These are phyloP conservation scores for Phytophthora sojae DNA, from an alignment of 352 stramenopile species.

Conservation along the genomic window DNA sequence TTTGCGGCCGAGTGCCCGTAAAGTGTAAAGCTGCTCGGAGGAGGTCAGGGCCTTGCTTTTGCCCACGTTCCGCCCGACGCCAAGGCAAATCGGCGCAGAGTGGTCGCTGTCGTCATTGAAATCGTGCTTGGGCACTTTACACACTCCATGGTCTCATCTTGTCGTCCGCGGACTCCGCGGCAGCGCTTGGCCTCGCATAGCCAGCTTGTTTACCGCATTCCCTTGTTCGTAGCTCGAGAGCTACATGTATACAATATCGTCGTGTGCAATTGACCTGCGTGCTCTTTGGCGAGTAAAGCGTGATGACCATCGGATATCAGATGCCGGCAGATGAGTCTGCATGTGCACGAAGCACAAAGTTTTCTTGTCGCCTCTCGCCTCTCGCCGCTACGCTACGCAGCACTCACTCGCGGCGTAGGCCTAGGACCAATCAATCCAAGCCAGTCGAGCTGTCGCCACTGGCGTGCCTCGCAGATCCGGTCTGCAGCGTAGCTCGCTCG, in stretches of 20 bases:
- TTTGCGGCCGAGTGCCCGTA: conserved; percentile 1
- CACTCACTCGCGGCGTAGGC: conserved; percentile 5
- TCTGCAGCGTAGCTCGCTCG: conserved; percentile 11
- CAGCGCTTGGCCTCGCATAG: not conserved
- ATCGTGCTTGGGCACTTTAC: conserved; percentile 25
- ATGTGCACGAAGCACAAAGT: not conserved
- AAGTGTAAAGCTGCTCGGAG: not conserved
- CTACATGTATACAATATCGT: not conserved
- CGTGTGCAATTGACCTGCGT: not conserved
- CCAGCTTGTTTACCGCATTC: not conserved
- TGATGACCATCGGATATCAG: conserved; percentile 28
- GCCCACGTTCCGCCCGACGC: conserved; percentile 29
- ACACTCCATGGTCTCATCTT: conserved; percentile 25
- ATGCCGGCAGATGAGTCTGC: conserved; percentile 20
- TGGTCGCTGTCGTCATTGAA: conserved; percentile 33
- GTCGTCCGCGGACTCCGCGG: conserved; percentile 5
- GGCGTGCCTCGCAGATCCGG: conserved; percentile 27
- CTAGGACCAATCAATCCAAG: conserved; percentile 34
- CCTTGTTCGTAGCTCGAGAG: not conserved
- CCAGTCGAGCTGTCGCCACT: conserved; percentile 30
- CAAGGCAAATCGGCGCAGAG: conserved; percentile 30
- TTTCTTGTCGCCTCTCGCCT: not conserved
- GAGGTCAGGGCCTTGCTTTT: conserved; percentile 15
- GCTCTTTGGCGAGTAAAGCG: not conserved
- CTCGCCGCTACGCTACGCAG: not conserved